phyloP scores from a whole-genome alignment of 768 basidiomycete genomes.

The Boletus edulis region DNA sequence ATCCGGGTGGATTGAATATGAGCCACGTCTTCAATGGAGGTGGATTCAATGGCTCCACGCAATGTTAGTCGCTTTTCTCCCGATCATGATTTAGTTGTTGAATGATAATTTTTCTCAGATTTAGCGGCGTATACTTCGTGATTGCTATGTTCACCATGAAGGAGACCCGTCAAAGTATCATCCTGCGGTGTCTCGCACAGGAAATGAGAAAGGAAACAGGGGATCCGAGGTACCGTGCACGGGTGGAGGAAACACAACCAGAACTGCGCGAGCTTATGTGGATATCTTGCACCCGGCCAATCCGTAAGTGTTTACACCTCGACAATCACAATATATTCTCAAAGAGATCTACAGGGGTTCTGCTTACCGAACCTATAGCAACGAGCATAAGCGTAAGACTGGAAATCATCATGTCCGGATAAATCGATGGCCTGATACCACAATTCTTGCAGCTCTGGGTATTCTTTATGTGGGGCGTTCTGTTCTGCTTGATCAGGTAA shows the following conservation, averaged over 20 bases:
- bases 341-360: conserved; percentile 6
- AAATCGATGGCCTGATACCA: neutral
- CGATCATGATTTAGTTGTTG: neutral
- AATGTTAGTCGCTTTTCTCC: conserved; percentile 42
- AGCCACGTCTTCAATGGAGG: conserved; percentile 60
- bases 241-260: conserved; percentile 60
- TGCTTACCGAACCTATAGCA: conserved; percentile 61
- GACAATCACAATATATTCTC: neutral
- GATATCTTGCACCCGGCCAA: conserved; percentile 66
- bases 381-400: conserved; percentile 63
- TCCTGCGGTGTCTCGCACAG: conserved; percentile 63
- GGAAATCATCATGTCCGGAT: neutral
- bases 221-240: conserved; percentile 57
- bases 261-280: conserved; percentile 56
- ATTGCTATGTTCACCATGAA: conserved; percentile 53
- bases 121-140: conserved; percentile 50
- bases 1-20: conserved; percentile 65
- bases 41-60: conserved; percentile 84
- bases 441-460: conserved; percentile 51
- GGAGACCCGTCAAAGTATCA: conserved; percentile 71
- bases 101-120: conserved; percentile 32
- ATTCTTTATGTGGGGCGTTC: conserved; percentile 70
- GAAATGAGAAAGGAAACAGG: conserved; percentile 62
- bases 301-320: conserved; percentile 46
- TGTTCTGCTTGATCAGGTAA: conserved; percentile 64